phyloP scores from a whole-genome alignment of 306 rosid genomes.

The Quercus agrifolia region DNA sequence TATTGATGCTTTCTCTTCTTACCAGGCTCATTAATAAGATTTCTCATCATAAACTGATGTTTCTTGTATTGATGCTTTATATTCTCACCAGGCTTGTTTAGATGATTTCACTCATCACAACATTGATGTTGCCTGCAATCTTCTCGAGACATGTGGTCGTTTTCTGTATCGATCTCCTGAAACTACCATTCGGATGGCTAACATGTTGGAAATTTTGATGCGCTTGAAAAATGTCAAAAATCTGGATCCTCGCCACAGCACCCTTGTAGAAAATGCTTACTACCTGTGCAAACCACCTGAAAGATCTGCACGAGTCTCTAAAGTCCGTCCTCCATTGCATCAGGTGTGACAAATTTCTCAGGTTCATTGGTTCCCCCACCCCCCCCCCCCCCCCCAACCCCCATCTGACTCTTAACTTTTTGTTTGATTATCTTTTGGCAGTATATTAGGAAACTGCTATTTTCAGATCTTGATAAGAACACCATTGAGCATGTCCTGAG shows the following conservation, averaged over 20 bases:
- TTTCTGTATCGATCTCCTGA: constrained; percentile 97
- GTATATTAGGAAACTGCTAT: constrained; percentile 92
- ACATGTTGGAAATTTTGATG: constrained; percentile 98
- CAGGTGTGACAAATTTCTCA: constrained; percentile 52
- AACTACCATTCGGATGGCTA: constrained; percentile 89
- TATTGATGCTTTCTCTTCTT: constrained; percentile 4
- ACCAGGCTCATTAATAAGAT: constrained; percentile 5
- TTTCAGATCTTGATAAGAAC: constrained; percentile 95
- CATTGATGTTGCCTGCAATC: constrained; percentile 99
- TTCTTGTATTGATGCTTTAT: constrained; percentile 11
- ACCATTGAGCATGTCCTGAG: constrained; percentile 94
- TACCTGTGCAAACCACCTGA: constrained; percentile 99
- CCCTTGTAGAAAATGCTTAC: constrained; percentile 98
- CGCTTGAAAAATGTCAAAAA: constrained; percentile 97
- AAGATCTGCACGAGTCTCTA: constrained; percentile 88
- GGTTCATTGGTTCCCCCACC: not conserved
- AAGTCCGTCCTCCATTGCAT: constrained; percentile 98
- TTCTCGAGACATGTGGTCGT: constrained; percentile 97
- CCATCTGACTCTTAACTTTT: constrained; percentile 6
- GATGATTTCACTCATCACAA: constrained; percentile 98
- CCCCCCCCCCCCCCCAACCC: not conserved
- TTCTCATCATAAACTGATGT: not conserved
- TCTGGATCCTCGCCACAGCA: constrained; percentile 99
- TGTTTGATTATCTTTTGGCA: constrained; percentile 34
- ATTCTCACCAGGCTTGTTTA: constrained; percentile 75